phyloP scores from a whole-genome alignment of 306 rosid species.

The Astragalus glycyphyllos region DNA sequence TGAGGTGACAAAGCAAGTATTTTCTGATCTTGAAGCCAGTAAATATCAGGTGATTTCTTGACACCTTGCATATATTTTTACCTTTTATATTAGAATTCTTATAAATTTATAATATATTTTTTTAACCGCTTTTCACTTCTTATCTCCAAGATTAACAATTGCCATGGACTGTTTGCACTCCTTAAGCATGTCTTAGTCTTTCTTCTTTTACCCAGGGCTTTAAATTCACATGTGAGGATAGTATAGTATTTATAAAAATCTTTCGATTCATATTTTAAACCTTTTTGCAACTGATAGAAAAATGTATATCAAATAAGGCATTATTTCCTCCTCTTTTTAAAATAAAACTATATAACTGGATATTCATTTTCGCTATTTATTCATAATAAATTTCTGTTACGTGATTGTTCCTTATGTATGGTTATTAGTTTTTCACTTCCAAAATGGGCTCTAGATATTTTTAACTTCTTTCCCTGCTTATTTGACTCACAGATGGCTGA shows the following conservation, averaged over 20 bases:
- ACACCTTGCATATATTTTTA: constrained; percentile 4
- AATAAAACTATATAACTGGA: not conserved
- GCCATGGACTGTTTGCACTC: not conserved
- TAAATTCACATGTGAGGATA: constrained; percentile 3
- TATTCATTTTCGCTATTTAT: not conserved
- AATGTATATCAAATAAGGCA: not conserved
- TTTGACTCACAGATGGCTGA: constrained; percentile 89
- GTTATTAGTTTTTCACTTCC: constrained; percentile 20
- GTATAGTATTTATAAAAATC: not conserved
- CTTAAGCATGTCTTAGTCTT: not conserved
- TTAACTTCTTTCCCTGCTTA: constrained; percentile 3
- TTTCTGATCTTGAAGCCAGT: constrained; percentile 89
- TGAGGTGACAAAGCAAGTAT: constrained; percentile 84
- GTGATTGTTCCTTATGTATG: constrained; percentile 17
- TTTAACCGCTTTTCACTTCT: not conserved
- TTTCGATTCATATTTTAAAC: not conserved
- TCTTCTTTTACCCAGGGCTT: not conserved
- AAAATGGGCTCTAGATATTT: constrained; percentile 25
- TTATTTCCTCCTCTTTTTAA: constrained; percentile 8
- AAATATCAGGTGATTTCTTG: constrained; percentile 86
- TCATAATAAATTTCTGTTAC: not conserved
- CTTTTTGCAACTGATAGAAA: not conserved
- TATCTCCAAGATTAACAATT: not conserved
- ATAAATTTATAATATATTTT: not conserved
- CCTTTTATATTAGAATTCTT: not conserved